These are phyloP conservation scores for Sporothrix luriei DNA, from an alignment of 2,329 filamentous ascomycete genomes.

Conservation along the genomic window DNA sequence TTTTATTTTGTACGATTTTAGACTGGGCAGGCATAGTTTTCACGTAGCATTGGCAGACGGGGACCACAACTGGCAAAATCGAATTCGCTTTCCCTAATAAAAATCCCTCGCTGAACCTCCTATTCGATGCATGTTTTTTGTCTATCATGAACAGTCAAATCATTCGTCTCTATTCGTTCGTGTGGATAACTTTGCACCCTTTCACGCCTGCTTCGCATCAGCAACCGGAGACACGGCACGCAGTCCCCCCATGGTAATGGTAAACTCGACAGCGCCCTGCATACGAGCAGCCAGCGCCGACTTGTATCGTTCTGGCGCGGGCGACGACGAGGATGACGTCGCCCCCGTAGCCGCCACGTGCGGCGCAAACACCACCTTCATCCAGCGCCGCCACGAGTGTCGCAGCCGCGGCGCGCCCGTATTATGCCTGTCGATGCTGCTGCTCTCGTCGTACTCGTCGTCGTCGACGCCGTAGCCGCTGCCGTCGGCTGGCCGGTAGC, in stretches of 20 bases:
- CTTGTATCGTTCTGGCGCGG: neutral
- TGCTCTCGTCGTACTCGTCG: slow-evolving; percentile 38
- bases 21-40: slow-evolving; percentile 12
- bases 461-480: slow-evolving; percentile 15
- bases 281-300: slow-evolving; percentile 22
- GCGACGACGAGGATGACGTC: slow-evolving; percentile 45
- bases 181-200: neutral
- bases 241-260: slow-evolving; percentile 70
- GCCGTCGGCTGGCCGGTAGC: slow-evolving; percentile 44
- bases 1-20: slow-evolving; percentile 14
- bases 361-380: slow-evolving; percentile 88
- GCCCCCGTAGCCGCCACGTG: slow-evolving; percentile 63
- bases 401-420: slow-evolving; percentile 38
- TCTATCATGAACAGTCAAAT: slow-evolving; percentile 11
- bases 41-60: slow-evolving; percentile 18
- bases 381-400: slow-evolving; percentile 66
- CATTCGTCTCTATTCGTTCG: neutral
- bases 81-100: neutral
- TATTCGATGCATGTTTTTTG: no score
- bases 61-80: neutral
- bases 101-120: neutral
- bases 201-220: neutral
- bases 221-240: slow-evolving; percentile 36
- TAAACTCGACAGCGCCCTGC: slow-evolving; percentile 66
- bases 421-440: slow-evolving; percentile 47